Base-by-base conservation (phyloP, 225 moss, liverwort and hornwort genomes). In the Marchantia polymorpha region DNA sequence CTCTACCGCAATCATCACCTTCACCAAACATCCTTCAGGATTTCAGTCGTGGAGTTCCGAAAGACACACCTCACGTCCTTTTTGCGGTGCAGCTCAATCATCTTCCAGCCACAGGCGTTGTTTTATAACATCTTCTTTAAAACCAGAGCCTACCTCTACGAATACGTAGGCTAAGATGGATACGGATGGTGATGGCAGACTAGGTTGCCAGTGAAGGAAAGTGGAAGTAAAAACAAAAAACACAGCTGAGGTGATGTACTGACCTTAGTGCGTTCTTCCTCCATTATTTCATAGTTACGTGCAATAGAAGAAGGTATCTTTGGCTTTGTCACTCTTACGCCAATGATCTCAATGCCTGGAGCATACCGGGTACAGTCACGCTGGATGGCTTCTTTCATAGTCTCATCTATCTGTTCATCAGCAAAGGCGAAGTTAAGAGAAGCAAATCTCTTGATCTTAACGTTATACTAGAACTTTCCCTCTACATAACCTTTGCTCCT, bases 221-320 rank as follows among this genome's bases (percentile, higher is more conserved):
- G 58, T 39, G 15, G 12, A 69, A 75, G 8, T 5, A 52, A 1
- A 74, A 13, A 54, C 8, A 52, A 74, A 4, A 6, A 27, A 26
- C 1, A 27, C 26, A 47, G 11, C 26, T 26, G 26, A 10, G 54
- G 9, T 52, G 54, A 55, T 15, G 31, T 15, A 75, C 30, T 23
- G 85, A 93, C 95, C 95, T 99, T 99, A 0, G 94, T 99, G 72
- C 97, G 94, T 84, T 99, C 97, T 85, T 99, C 97, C 75, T 99
- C 97, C 97, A 99, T 99, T 23, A 94, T 94, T 80, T 99, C 94
- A 48, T 99, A 99, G 84, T 99, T 99, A 26, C 97, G 90, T 30
- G 93, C 92, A 77, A 99, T 99, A 55, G 97, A 93, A 39, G 27
- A 64, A 39, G 97, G 97, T 74, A 99, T 99, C 69, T 87, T 95